Percentiles rank a stretch among this genome's conserved stretches.
These are phyloP conservation scores for Penicillium sp. DNA, from an alignment of 2,329 filamentous ascomycete species.

Conservation along the genomic window DNA sequence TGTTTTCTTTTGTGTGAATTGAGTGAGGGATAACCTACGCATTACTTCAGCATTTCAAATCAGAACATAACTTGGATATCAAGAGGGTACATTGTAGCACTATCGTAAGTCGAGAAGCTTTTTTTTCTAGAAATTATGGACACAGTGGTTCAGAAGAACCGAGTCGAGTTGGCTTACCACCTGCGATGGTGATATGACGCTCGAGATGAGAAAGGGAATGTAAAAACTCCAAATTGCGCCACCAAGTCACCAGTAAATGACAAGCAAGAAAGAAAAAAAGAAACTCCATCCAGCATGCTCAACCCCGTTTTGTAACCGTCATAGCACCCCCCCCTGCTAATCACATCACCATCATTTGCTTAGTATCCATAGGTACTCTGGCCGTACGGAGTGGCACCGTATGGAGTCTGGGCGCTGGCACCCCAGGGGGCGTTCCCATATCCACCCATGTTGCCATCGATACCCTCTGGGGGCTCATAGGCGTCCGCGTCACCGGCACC, in stretches of 20 bases:
- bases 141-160: neutral
- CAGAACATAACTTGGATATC: neutral
- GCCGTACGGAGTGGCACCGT: slow-evolving; percentile 68
- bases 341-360: neutral
- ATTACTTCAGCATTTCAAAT: neutral
- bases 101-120: neutral
- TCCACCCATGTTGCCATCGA: slow-evolving; percentile 50
- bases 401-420: slow-evolving; percentile 62
- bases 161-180: neutral
- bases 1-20: neutral
- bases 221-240: slow-evolving; percentile 24
- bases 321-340: slow-evolving; percentile 6
- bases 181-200: neutral
- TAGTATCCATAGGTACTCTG: slow-evolving; percentile 46
- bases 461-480: slow-evolving; percentile 54
- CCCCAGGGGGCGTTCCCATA: slow-evolving; percentile 67
- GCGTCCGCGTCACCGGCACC: slow-evolving; percentile 59
- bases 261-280: slow-evolving; percentile 15
- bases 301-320: slow-evolving; percentile 20
- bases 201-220: neutral
- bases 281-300: slow-evolving; percentile 36
- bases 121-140: slow-evolving; percentile 9
- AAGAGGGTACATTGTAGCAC: slow-evolving; percentile 1
- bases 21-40: neutral
- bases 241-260: slow-evolving; percentile 23